A percentile compares a stretch with the other conserved stretches of the same genome.
phyloP scores from a whole-genome alignment of 2,329 filamentous ascomycete species.

The Rachicladosporium sp. region DNA sequence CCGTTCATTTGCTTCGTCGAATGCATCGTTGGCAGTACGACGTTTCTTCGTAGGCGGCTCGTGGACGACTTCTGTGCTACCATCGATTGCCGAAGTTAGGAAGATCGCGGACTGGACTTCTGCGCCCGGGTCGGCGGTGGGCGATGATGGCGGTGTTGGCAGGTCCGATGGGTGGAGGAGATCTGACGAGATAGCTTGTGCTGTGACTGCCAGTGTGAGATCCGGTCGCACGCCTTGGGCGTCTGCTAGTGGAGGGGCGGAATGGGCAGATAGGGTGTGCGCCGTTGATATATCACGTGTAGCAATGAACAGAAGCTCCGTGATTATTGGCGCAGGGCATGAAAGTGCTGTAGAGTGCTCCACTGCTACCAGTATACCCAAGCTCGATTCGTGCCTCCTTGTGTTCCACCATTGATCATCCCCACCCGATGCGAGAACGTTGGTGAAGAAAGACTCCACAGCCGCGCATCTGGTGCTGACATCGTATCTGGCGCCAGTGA shows the following conservation, averaged over 20 bases:
- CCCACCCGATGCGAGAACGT: background rate
- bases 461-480: constrained; percentile 22
- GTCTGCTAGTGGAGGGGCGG: too few species aligned
- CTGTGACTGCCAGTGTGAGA: constrained; percentile 22
- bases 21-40: constrained; percentile 29
- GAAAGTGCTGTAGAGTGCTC: constrained; percentile 1
- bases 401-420: constrained; percentile 25
- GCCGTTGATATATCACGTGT: constrained; percentile 7
- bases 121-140: constrained; percentile 4
- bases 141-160: constrained; percentile 17
- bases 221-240: too few species aligned
- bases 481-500: constrained; percentile 25
- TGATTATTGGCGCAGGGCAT: constrained; percentile 15
- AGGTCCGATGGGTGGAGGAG: constrained; percentile 16
- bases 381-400: constrained; percentile 25
- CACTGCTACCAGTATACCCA: constrained; percentile 28
- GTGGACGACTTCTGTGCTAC: constrained; percentile 11
- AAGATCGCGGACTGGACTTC: constrained; percentile 12
- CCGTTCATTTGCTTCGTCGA: constrained; percentile 35
- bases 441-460: too few species aligned
- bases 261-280: too few species aligned
- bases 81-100: constrained; percentile 8
- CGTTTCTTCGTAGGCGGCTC: constrained; percentile 26
- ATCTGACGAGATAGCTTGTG: constrained; percentile 33
- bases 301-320: constrained; percentile 36